Evolutionary conservation across 228 moss, liverwort and hornwort species (phyloP), one percentile per base, ranked within the genome.

Genomic region (Sphagnum fallax): DNA sequence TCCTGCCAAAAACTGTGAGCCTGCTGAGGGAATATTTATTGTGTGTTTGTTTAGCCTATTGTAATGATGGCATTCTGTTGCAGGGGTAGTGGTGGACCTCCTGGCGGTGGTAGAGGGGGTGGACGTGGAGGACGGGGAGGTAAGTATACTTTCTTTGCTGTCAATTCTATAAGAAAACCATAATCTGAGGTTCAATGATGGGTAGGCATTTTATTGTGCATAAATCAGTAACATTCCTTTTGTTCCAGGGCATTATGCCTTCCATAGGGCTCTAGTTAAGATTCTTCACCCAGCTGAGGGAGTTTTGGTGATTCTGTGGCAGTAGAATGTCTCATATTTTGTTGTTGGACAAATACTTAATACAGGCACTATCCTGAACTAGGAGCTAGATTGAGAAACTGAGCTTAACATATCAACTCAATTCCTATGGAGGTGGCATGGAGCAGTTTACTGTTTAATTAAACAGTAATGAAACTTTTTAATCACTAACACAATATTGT

Each of bases 101-200:
- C 80, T 32, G 87, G 83, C 61, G 86, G 90, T 62, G 89, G 81
- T 10, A 82, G 89, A 71, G 87, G 87, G 3, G 77, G 80, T 15
- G 89, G 90, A 12, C 83, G 92, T 73, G 88, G 94, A 61, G 82
- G 86, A 10, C 87, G 89, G 74, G 89, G 92, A 78, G 78, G 48
- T 48, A 11, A 10, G 6, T 14, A 15, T 8, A 10, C 8, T 66
- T 18, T 32, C 48, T 8, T 4, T 66, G 32, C 62, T 10, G 10
- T n/a, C 18, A 62, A 15, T 62, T 32, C 16, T 32, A 15, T 6
- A 62, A 10, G 62, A 15, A 62, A 10, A 6, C 4, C 16, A 62
- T n/a, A 62, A 32, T 62, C 10, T n/a, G 62, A 7, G 6, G 62
- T 62, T 55, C 55, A 8, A 8, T 55, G 1, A 12, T 2, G 49